phyloP scores from a whole-genome alignment of 306 rosid species.

The Fragaria nilgerrensis region DNA sequence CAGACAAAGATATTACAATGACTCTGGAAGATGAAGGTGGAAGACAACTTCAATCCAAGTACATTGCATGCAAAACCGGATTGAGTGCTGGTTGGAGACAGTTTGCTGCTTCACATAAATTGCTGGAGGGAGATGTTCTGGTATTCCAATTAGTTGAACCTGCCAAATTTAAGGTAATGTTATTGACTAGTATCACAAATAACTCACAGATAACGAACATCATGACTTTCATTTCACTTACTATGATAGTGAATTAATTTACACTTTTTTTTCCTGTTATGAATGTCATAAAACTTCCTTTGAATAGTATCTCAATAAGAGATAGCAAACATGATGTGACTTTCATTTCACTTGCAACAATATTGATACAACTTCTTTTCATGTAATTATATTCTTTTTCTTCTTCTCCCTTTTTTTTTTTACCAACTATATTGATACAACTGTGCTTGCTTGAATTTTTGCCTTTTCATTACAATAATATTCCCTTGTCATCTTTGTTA shows the following conservation, averaged over 20 bases:
- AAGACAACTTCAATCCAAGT: slow-evolving; percentile 57
- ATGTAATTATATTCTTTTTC: too few species aligned
- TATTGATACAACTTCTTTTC: too few species aligned
- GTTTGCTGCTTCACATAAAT: slow-evolving; percentile 73
- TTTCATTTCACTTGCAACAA: background rate
- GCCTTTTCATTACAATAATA: background rate
- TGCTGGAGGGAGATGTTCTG: slow-evolving; percentile 81
- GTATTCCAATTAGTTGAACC: slow-evolving; percentile 86
- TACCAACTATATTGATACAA: too few species aligned
- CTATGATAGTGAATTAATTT: background rate
- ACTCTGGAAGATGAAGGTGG: slow-evolving; percentile 80
- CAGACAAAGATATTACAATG: slow-evolving; percentile 57
- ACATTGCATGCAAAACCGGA: slow-evolving; percentile 81
- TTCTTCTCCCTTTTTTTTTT: too few species aligned
- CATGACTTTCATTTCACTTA: background rate
- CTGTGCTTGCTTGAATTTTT: background rate
- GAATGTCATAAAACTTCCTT: background rate
- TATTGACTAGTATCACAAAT: background rate
- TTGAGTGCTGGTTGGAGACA: slow-evolving; percentile 97
- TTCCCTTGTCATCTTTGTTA: background rate
- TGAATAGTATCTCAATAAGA: background rate
- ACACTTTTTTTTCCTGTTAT: background rate
- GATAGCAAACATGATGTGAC: background rate
- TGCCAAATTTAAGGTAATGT: slow-evolving; percentile 69
- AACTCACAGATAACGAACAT: background rate